Conservation (phyloP, 495 filamentous ascomycete genomes). For the Lichenothelia convexa region DNA sequence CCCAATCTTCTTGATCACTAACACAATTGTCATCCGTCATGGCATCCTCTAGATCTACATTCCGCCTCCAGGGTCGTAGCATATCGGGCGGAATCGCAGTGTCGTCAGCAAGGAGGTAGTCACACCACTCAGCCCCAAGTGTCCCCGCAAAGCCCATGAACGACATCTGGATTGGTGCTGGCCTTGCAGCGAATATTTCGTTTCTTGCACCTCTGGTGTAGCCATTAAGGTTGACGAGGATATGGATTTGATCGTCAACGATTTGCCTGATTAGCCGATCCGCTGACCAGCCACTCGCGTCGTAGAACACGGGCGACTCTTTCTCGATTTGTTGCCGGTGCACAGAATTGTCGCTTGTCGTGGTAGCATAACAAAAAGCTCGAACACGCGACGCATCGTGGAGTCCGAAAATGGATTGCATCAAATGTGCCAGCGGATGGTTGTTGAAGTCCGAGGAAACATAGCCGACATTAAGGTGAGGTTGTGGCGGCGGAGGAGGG, state of each 20-base stretch:
- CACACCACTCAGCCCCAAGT: conserved; percentile 94
- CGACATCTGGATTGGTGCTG: conserved; percentile 95
- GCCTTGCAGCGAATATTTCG: conserved; percentile 88
- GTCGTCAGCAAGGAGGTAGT: conserved; percentile 84
- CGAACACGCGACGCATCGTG: conserved; percentile 56
- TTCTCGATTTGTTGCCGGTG: conserved; percentile 89
- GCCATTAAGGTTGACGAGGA: conserved; percentile 91
- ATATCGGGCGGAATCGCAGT: conserved; percentile 73
- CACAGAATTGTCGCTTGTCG: conserved; percentile 72
- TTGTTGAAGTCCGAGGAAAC: conserved; percentile 99
- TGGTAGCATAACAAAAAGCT: conserved; percentile 96
- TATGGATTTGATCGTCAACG: conserved; percentile 83
- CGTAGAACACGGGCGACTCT: conserved; percentile 81
- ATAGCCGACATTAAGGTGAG: conserved; percentile 80
- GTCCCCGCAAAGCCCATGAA: conserved; percentile 99
- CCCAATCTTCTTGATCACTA: conserved; percentile 54
- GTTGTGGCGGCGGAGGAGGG: conserved; percentile 65
- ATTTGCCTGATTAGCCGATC: conserved; percentile 82
- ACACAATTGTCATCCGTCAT: conserved; percentile 48
- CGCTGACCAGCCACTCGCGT: conserved; percentile 72
- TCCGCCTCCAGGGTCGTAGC: conserved; percentile 57
- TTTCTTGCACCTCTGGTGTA: conserved; percentile 96
- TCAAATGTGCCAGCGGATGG: conserved; percentile 87
- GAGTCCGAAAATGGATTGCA: conserved; percentile 97
- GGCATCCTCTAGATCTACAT: conserved; percentile 53